Percentiles rank a stretch among this genome's conserved stretches.
Evolutionary conservation across 768 basidiomycete genomes (phyloP).

Genomic region (Suillus alpinus): DNA sequence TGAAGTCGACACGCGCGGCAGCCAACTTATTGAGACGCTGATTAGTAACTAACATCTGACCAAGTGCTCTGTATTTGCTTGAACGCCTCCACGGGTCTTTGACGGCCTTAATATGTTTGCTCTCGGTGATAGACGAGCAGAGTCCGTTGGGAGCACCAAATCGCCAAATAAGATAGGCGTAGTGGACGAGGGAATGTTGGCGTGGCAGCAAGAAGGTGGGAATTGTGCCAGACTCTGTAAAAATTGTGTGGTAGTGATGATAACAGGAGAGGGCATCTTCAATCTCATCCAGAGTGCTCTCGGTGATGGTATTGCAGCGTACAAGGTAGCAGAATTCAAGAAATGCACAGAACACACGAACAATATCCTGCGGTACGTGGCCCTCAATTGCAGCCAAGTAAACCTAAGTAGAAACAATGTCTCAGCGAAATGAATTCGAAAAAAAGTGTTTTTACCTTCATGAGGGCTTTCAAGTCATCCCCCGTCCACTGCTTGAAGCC

Average conservation of each 20-base stretch:
- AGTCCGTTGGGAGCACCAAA: slow-evolving; percentile 29
- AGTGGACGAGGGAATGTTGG: slow-evolving; percentile 20
- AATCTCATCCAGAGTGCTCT: slow-evolving; percentile 12
- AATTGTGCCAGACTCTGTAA: slow-evolving; percentile 8
- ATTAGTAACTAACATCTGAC: slow-evolving; percentile 23
- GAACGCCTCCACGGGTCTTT: slow-evolving; percentile 22
- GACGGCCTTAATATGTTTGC: slow-evolving; percentile 23
- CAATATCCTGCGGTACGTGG: slow-evolving; percentile 5
- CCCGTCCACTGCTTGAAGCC: slow-evolving; percentile 37
- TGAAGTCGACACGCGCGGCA: not conserved
- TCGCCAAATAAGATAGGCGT: slow-evolving; percentile 18
- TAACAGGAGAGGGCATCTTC: slow-evolving; percentile 12
- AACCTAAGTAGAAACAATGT: not conserved
- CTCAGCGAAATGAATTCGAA: too few relatives aligned
- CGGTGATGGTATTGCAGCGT: slow-evolving; percentile 13
- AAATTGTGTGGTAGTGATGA: slow-evolving; percentile 18
- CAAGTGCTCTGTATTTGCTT: slow-evolving; percentile 5
- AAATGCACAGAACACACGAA: slow-evolving; percentile 13
- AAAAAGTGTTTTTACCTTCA: slow-evolving; percentile 3
- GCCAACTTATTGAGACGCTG: slow-evolving; percentile 16
- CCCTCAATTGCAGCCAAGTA: slow-evolving; percentile 8
- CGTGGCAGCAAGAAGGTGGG: slow-evolving; percentile 14
- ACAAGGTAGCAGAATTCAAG: slow-evolving; percentile 28
- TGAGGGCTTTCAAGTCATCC: slow-evolving; percentile 22
- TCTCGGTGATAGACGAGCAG: slow-evolving; percentile 18